phyloP scores from a whole-genome alignment of 2,329 filamentous ascomycete species.

The Lizonia empirigonia region DNA sequence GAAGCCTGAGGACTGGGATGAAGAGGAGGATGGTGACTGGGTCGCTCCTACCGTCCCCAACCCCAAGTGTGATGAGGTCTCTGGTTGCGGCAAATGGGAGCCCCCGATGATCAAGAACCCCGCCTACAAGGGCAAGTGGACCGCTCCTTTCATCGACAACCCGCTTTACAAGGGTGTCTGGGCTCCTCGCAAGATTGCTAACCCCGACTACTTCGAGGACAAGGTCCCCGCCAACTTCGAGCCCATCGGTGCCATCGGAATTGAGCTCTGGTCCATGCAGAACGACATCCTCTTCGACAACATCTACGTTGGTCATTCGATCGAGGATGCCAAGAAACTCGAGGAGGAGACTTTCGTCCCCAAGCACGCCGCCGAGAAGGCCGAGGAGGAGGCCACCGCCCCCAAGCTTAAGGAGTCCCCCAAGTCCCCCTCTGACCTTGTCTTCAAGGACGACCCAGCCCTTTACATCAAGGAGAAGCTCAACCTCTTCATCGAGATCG shows the following conservation, averaged over 20 bases:
- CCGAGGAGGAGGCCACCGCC: conserved; percentile 76
- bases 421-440: conserved; percentile 75
- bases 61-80: conserved; percentile 91
- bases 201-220: conserved; percentile 96
- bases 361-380: conserved; percentile 84
- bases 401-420: conserved; percentile 72
- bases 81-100: conserved; percentile 92
- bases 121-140: conserved; percentile 99
- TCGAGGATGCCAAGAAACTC: conserved; percentile 88
- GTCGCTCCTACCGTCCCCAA: conserved; percentile 87
- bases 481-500: conserved; percentile 85
- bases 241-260: conserved; percentile 96
- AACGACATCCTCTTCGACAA: conserved; percentile 99
- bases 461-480: conserved; percentile 89
- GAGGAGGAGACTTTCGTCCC: conserved; percentile 86
- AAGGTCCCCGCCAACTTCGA: conserved; percentile 96
- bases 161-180: conserved; percentile 96
- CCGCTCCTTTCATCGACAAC: conserved; percentile 91
- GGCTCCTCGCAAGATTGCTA: conserved; percentile 94
- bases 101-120: conserved; percentile 94
- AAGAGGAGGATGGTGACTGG: conserved; percentile 99
- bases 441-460: conserved; percentile 90
- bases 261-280: conserved; percentile 99
- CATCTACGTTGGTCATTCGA: conserved; percentile 98
- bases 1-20: conserved; percentile 99